phyloP scores from a whole-genome alignment of 1,139 yeast genomes.

The Debaryomyces subglobosus region DNA sequence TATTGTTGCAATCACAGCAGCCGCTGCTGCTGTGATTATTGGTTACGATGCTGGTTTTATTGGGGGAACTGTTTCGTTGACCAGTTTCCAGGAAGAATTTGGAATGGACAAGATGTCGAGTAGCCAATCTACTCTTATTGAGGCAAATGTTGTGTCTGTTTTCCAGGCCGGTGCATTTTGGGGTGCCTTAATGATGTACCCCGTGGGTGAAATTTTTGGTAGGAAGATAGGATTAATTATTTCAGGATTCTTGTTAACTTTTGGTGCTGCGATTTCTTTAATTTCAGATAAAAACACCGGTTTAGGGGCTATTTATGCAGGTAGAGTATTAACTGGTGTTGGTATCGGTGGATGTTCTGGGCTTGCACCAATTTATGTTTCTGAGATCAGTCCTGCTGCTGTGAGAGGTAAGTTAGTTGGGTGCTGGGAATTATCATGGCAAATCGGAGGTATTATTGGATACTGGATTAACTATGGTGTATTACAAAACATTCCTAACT shows the following conservation, averaged over 20 bases:
- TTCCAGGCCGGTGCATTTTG: slow-evolving; percentile 42
- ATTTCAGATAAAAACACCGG: slow-evolving; percentile 24
- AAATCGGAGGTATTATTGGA: slow-evolving; percentile 52
- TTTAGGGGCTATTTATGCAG: slow-evolving; percentile 40
- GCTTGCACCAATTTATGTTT: slow-evolving; percentile 35
- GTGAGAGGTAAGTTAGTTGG: slow-evolving; percentile 47
- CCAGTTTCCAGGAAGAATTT: slow-evolving; percentile 30
- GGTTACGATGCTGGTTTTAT: slow-evolving; percentile 42
- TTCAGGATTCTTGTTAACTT: slow-evolving; percentile 37
- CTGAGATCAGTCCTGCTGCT: slow-evolving; percentile 34
- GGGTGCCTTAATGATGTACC: slow-evolving; percentile 33
- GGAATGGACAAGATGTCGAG: slow-evolving; percentile 24
- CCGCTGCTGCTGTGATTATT: slow-evolving; percentile 36
- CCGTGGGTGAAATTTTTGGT: slow-evolving; percentile 31
- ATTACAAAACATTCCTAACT: slow-evolving; percentile 22
- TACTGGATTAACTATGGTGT: slow-evolving; percentile 49
- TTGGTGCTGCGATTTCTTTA: slow-evolving; percentile 48
- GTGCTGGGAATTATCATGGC: slow-evolving; percentile 53
- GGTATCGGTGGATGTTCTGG: slow-evolving; percentile 41
- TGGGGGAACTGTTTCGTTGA: slow-evolving; percentile 37
- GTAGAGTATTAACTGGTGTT: slow-evolving; percentile 37
- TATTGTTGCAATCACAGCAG: slow-evolving; percentile 28
- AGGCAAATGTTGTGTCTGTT: slow-evolving; percentile 35
- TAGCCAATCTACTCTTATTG: slow-evolving; percentile 16
- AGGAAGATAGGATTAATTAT: slow-evolving; percentile 28